Evolutionary conservation across 1,284 basidiomycete species (phyloP), one percentile per base, ranked within the genome.

Genomic region (Ceratobasidium sp.): DNA sequence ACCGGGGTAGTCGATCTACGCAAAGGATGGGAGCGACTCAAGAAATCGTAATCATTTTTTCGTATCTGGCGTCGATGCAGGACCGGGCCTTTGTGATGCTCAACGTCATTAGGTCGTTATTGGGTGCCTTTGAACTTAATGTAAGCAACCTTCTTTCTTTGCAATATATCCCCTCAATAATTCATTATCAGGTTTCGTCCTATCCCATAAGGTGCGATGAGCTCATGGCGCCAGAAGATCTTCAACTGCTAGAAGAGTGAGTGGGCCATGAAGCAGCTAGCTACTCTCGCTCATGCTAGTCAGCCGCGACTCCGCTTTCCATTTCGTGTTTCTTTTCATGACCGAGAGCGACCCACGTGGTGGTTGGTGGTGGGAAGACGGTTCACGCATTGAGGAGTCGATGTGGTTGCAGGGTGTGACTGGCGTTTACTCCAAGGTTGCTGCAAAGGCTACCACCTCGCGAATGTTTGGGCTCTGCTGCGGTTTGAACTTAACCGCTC

Each of bases 391-490:
- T 37, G 57, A 22, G 9, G 37, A 37, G 19, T 13, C 11, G 11
- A 22, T 3, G 52, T 54, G n/a, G n/a, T 22, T 54, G 9, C 22
- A 11, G 8, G 22, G 4, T 2, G 22, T 54, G 9, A 19, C 25
- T 3, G 62, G n/a, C 4, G 4, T 15, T 11, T 44, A 46, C n/a
- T 17, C 32, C 7, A 11, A n/a, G 13, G 34, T 52, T 2, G 7
- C 19, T 29, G 65, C 51, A 22, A 52, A 67, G 6, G 65, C 65
- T 0, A 15, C 52, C 29, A 29, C 65, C 8, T 9, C 49, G 7
- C n/a, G 65, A 25, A 51, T 67, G 1, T 67, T 67, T 32, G 65
- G 46, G 29, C 2, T 67, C 2, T 52, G 46, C 25, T 67, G 65
- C 19, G 65, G 65, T 17, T 1, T 67, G 32, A 67, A 67, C 46